Evolutionary conservation across 106 monocot species (phyloP).

Genomic region (Allium fistulosum): DNA sequence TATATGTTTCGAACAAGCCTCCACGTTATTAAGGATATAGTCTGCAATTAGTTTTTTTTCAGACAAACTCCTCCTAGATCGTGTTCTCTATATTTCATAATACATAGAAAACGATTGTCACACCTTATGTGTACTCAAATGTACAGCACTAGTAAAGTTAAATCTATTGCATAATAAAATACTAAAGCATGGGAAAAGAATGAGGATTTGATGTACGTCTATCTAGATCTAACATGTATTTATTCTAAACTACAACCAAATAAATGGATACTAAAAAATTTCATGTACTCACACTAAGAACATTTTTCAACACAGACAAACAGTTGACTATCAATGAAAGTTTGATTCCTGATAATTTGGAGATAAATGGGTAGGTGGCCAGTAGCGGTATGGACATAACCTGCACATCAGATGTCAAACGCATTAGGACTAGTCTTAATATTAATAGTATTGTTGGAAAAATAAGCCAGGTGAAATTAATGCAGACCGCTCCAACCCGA

Average conservation of each 20-base stretch:
- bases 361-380: slow-evolving; percentile 48
- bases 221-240: background rate
- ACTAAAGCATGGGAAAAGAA: background rate
- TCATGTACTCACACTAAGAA: slow-evolving; percentile 57
- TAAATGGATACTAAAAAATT: background rate
- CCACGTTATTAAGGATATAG: too few relatives aligned
- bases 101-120: too few relatives aligned
- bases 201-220: too few relatives aligned
- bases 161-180: too few relatives aligned
- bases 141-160: too few relatives aligned
- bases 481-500: slow-evolving; percentile 46
- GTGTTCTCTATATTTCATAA: too few relatives aligned
- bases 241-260: background rate
- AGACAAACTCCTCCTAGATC: too few relatives aligned
- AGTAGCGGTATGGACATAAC: slow-evolving; percentile 47
- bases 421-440: background rate
- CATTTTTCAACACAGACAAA: slow-evolving; percentile 61
- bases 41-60: too few relatives aligned
- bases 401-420: slow-evolving; percentile 30
- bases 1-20: too few relatives aligned
- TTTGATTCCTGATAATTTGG: slow-evolving; percentile 47
- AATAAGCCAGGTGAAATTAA: background rate
- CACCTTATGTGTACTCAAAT: too few relatives aligned
- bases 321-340: slow-evolving; percentile 43
- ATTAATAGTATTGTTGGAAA: background rate